phyloP scores from a whole-genome alignment of 768 basidiomycete genomes.

The Tricholoma bakamatsutake region DNA sequence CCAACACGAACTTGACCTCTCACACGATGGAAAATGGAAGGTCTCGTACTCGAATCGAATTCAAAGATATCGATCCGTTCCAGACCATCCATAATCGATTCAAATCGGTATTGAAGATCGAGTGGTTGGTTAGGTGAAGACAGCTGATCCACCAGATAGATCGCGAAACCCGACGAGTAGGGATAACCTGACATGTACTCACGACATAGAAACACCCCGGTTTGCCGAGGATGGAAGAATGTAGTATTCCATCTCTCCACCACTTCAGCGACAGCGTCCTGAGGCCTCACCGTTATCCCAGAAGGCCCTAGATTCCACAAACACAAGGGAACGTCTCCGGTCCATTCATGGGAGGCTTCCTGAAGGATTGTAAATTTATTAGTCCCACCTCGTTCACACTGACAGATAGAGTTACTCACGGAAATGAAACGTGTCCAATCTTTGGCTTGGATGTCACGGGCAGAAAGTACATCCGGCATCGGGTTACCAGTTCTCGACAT shows the following conservation, averaged over 20 bases:
- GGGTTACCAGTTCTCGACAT: slow-evolving; percentile 1
- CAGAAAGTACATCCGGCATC: slow-evolving; percentile 10
- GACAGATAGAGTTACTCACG: slow-evolving; percentile 5
- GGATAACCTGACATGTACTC: slow-evolving; percentile 16
- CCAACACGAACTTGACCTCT: slow-evolving; percentile 10
- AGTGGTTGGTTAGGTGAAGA: slow-evolving; percentile 2
- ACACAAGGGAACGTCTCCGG: background rate
- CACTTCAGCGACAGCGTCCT: slow-evolving; percentile 15
- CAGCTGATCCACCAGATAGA: slow-evolving; percentile 20
- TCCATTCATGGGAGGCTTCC: slow-evolving; percentile 16
- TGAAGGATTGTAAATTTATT: slow-evolving; percentile 1
- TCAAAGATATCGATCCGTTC: slow-evolving; percentile 19
- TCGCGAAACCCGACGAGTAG: slow-evolving; percentile 17
- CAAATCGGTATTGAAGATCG: slow-evolving; percentile 16
- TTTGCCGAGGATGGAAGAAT: slow-evolving; percentile 12
- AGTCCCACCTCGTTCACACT: background rate
- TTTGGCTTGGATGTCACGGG: slow-evolving; percentile 7
- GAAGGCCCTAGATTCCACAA: background rate
- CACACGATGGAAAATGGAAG: slow-evolving; percentile 8
- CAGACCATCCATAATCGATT: slow-evolving; percentile 15
- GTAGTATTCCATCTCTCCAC: slow-evolving; percentile 15
- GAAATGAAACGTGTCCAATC: slow-evolving; percentile 17
- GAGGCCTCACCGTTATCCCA: slow-evolving; percentile 13
- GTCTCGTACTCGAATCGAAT: too few species aligned
- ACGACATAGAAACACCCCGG: slow-evolving; percentile 13